Evolutionary conservation across 371 early-diverging fungal genomes (phyloP).

Genomic region (Haplosporangium sp.): DNA sequence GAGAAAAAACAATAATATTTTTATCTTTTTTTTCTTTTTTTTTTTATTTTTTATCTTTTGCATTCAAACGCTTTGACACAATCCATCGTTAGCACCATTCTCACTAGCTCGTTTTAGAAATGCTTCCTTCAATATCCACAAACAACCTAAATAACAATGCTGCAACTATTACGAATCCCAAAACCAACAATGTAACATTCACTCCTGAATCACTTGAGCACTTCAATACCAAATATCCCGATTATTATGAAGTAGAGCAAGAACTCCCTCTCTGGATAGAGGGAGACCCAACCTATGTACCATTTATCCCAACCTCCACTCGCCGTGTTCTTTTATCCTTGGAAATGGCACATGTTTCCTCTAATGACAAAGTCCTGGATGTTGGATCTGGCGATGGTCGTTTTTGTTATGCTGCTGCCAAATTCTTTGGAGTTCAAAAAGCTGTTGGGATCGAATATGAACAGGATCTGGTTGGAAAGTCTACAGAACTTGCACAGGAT

Average conservation of each 20-base stretch:
- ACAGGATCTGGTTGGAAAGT: constrained; percentile 59
- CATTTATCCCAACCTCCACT: constrained; percentile 75
- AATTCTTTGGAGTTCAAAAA: constrained; percentile 58
- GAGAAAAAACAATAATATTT: no score
- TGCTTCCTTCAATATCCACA: background rate
- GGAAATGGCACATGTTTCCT: constrained; percentile 60
- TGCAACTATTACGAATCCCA: background rate
- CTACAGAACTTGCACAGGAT: constrained; percentile 56
- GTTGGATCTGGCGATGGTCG: constrained; percentile 78
- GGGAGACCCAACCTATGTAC: constrained; percentile 67
- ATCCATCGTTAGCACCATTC: background rate
- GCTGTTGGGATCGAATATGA: constrained; percentile 74
- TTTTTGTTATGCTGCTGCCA: constrained; percentile 67
- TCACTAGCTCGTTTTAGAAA: background rate
- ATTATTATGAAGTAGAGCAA: constrained; percentile 34
- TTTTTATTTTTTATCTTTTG: background rate
- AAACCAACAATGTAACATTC: constrained; percentile 1
- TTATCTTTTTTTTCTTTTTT: background rate
- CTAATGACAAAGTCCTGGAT: constrained; percentile 65
- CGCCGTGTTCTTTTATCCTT: constrained; percentile 65
- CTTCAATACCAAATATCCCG: constrained; percentile 33
- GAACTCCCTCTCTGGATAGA: constrained; percentile 72
- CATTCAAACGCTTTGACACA: background rate
- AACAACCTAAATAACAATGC: background rate
- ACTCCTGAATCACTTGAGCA: constrained; percentile 58